These are phyloP conservation scores for Backusella tarrabulga DNA, from an alignment of 192 early-diverging fungal species.

Conservation along the genomic window DNA sequence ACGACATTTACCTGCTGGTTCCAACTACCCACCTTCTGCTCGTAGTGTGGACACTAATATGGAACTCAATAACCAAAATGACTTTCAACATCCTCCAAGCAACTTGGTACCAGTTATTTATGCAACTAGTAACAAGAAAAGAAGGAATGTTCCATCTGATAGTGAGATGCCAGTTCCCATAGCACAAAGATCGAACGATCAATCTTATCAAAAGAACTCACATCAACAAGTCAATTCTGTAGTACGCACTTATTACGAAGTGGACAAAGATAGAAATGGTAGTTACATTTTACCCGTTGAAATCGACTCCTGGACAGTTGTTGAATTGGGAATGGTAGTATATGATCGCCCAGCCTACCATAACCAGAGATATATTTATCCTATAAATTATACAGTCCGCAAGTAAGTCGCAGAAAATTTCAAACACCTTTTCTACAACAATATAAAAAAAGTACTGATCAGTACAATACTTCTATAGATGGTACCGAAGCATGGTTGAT, in stretches of 20 bases:
- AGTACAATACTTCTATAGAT: conserved; percentile 25
- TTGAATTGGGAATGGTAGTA: conserved; percentile 67
- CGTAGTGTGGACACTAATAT: neutral
- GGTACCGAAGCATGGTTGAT: conserved; percentile 59
- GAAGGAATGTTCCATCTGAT: neutral
- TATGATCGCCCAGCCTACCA: conserved; percentile 79
- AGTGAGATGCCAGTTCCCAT: neutral
- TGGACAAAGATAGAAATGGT: conserved; percentile 60
- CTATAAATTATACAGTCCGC: conserved; percentile 77
- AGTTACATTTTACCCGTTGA: conserved; percentile 74
- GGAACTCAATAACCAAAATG: neutral
- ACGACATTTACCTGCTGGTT: neutral
- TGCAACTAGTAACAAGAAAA: neutral
- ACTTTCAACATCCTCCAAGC: neutral
- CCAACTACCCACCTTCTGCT: neutral
- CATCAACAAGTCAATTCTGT: conserved; percentile 12
- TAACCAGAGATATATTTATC: conserved; percentile 89
- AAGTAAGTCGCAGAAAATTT: conserved; percentile 27
- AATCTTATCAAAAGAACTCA: neutral
- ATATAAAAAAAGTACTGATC: neutral
- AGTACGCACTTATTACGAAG: conserved; percentile 38
- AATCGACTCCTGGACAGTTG: conserved; percentile 76
- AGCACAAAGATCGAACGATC: neutral
- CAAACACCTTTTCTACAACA: neutral
- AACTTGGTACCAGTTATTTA: neutral